Evolutionary conservation across 2,329 filamentous ascomycete genomes (phyloP), one percentile per base, ranked within the genome.

Genomic region (Diaporthe sp.): DNA sequence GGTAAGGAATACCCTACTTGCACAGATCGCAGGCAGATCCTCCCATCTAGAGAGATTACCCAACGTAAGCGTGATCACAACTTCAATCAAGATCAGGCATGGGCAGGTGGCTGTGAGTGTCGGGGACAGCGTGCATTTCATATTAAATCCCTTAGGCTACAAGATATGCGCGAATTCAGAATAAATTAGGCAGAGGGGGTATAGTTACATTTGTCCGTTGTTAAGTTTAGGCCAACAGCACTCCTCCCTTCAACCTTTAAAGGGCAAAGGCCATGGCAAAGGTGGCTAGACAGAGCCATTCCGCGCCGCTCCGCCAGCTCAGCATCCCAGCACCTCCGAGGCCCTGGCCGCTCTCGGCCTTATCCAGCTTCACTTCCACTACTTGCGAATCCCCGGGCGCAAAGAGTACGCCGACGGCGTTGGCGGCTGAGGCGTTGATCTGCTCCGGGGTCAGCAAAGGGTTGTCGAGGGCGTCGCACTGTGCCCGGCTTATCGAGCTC

Each of bases 391-490:
- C 85, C n/a, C 86, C 87, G 0, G 88, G 88, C 12, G 87, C 87
- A 77, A 90, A 88, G 50, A 90, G 81, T 27, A 88, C 79, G 22
- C 86, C 86, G 37, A 89, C 80, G 53, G 80, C 78, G 70, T 88
- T 84, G 53, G 87, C 85, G 5, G 81, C 79, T 32, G 82, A 80
- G 22, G 81, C 82, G 72, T 86, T 81, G 73, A 90, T 82, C 63
- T 87, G 81, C 15, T 86, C 84, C 27, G 86, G 84, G 1, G 84
- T 79, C 65, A 90, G 81, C 37, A 91, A 77, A 32, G 86, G 83
- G 79, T 91, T 92, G 75, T 87, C 83, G 55, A 91, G 78, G 1
- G 79, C 78, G 71, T 88, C 87, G 78, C 90, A 92, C 25, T 83
- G 82, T 1, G 85, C 83, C n/a, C 87, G 84, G 73, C 81, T 78